These are phyloP conservation scores for Xylaria digitata DNA, from an alignment of 2,329 filamentous ascomycete species.

Conservation along the genomic window DNA sequence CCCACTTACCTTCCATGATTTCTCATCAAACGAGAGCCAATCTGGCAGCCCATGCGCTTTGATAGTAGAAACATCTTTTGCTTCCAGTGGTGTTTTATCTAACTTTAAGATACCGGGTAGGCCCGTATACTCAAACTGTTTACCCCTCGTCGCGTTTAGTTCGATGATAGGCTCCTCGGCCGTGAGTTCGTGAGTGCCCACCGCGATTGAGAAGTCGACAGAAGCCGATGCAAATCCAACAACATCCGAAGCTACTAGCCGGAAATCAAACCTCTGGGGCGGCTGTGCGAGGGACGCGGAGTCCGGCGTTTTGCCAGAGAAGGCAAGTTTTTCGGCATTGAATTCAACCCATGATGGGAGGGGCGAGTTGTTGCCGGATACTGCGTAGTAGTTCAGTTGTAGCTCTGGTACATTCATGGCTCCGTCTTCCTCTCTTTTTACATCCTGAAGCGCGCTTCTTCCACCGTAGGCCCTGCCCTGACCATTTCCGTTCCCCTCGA, in stretches of 20 bases:
- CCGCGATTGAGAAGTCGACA: constrained; percentile 75
- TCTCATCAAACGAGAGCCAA: constrained; percentile 76
- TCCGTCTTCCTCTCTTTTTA: constrained; percentile 14
- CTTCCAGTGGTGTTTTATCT: constrained; percentile 64
- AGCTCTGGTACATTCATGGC: constrained; percentile 33
- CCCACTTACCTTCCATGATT: constrained; percentile 72
- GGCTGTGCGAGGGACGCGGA: constrained; percentile 71
- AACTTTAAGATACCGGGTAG: constrained; percentile 65
- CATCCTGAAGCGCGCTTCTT: neutral
- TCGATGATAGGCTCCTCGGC: constrained; percentile 68
- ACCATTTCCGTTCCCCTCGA: constrained; percentile 37
- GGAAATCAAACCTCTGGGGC: constrained; percentile 77
- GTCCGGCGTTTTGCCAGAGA: constrained; percentile 77
- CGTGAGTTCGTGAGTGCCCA: constrained; percentile 76
- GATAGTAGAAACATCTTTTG: constrained; percentile 63
- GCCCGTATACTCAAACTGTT: constrained; percentile 62
- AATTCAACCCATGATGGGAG: constrained; percentile 89
- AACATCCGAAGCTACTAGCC: constrained; percentile 81
- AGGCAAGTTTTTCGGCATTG: constrained; percentile 70
- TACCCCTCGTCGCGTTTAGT: constrained; percentile 67
- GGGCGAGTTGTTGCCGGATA: constrained; percentile 80
- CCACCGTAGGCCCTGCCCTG: neutral
- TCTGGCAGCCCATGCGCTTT: constrained; percentile 65
- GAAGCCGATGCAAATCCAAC: constrained; percentile 78
- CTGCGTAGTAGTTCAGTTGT: constrained; percentile 78